Percentiles rank a stretch among this genome's conserved stretches.
Conservation (phyloP, 805 yeast genomes). For the Novakomyces olei region DNA sequence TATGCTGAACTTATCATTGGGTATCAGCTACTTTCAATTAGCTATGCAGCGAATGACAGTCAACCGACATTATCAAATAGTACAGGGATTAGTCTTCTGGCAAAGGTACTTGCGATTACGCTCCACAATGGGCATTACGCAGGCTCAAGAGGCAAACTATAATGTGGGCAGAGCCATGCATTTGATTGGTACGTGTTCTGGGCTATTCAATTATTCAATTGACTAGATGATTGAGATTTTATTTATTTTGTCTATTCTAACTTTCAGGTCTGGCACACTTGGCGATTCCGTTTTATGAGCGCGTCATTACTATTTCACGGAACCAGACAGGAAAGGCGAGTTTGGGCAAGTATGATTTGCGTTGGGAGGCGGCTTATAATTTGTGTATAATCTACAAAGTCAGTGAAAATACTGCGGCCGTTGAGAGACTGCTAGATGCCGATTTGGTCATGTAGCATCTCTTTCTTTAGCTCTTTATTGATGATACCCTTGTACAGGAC, state of each 20-base stretch:
- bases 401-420: conserved; percentile 60
- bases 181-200: too few relatives aligned
- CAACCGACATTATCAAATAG: conserved; percentile 65
- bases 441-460: too few relatives aligned
- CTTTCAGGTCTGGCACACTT: conserved; percentile 43
- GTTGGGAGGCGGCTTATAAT: conserved; percentile 70
- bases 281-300: conserved; percentile 54
- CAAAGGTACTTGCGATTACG: conserved; percentile 45
- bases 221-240: not conserved
- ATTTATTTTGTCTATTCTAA: not conserved
- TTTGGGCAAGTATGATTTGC: conserved; percentile 29
- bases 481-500: too few relatives aligned
- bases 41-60: conserved; percentile 77
- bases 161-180: conserved; percentile 75
- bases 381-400: conserved; percentile 49
- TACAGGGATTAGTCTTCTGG: conserved; percentile 68
- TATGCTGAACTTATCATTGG: conserved; percentile 49
- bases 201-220: too few relatives aligned
- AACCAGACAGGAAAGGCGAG: not conserved
- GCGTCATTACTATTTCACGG: conserved; percentile 26
- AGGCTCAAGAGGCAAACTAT: conserved; percentile 55
- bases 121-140: conserved; percentile 16
- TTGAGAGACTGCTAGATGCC: too few relatives aligned
- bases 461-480: too few relatives aligned
- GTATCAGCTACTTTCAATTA: conserved; percentile 64